Conservation (phyloP, 1,284 basidiomycete species). For the Trichosporon faecale region DNA sequence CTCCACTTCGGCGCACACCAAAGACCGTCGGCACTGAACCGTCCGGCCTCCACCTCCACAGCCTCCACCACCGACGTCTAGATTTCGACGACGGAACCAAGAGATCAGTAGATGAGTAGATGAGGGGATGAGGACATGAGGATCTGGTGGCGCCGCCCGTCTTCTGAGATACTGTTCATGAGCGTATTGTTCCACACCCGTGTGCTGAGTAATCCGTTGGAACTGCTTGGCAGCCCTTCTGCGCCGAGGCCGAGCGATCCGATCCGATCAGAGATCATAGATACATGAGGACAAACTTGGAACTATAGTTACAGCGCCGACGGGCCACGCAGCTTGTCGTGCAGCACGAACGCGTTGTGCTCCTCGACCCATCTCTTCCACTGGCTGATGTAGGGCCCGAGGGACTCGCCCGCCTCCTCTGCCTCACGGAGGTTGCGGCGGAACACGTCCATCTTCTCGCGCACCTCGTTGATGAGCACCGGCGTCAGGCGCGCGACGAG, state of each 20-base stretch:
- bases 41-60: not conserved
- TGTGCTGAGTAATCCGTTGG: not conserved
- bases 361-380: not conserved
- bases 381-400: not conserved
- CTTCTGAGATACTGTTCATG: no score
- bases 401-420: not conserved
- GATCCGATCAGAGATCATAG: not conserved
- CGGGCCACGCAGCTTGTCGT: not conserved
- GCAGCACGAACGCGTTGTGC: conserved; percentile 3
- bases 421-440: not conserved
- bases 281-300: not conserved
- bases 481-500: not conserved
- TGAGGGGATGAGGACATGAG: no score
- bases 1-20: not conserved
- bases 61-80: not conserved
- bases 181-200: not conserved
- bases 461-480: not conserved
- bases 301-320: not conserved
- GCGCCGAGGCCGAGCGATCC: not conserved
- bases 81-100: no score
- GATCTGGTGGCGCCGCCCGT: not conserved
- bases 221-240: not conserved
- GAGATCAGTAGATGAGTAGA: no score
- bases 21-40: no score
- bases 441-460: not conserved